Evolutionary conservation across 805 yeast species (phyloP).

Genomic region (Alloascoidea africana): DNA sequence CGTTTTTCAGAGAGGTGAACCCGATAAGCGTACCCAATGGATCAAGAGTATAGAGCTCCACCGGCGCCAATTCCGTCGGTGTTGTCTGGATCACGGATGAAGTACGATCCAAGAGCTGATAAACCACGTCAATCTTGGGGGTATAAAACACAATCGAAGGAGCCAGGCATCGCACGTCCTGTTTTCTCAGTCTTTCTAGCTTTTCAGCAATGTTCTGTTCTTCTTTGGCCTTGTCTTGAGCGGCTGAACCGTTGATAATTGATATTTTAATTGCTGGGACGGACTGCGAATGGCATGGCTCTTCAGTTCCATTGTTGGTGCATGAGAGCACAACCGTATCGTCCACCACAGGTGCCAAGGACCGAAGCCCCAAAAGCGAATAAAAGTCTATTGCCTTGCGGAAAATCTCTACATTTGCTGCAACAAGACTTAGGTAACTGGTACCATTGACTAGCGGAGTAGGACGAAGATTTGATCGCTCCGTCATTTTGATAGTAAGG

Average conservation of each 20-base stretch:
- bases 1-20: constrained; percentile 37
- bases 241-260: not conserved
- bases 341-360: too few species aligned
- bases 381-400: not conserved
- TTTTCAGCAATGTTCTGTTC: constrained; percentile 3
- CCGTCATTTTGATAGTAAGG: too few species aligned
- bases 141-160: constrained; percentile 32
- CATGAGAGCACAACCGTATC: too few species aligned
- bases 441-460: constrained; percentile 1
- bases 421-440: not conserved
- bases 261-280: too few species aligned
- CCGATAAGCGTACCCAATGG: constrained; percentile 79
- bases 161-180: constrained; percentile 35
- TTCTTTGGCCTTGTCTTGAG: not conserved
- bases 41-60: constrained; percentile 63
- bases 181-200: constrained; percentile 3
- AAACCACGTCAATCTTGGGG: constrained; percentile 19
- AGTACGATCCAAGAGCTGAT: constrained; percentile 1
- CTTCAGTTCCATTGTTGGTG: too few species aligned
- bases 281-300: too few species aligned
- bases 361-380: too few species aligned
- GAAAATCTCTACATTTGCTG: not conserved
- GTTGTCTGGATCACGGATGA: constrained; percentile 28
- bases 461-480: too few species aligned
- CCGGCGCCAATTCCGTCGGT: constrained; percentile 64